Conservation (phyloP, 139 green algal species). For the Zygnema cylindricum region DNA sequence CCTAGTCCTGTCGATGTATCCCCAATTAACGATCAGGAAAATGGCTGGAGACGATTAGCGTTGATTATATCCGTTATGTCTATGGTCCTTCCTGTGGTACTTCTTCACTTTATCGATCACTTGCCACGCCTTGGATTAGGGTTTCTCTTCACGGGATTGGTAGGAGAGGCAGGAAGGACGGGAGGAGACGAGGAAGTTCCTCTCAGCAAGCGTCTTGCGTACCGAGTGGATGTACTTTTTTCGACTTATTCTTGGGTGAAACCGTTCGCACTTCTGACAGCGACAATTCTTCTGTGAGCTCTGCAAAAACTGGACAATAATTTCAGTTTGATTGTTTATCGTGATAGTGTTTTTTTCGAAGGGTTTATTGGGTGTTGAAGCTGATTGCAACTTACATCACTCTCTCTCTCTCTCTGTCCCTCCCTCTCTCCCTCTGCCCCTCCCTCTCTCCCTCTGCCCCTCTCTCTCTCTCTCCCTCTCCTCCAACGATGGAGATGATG, state of each 20-base stretch:
- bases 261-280: conserved; percentile 63
- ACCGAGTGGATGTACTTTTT: conserved; percentile 64
- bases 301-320: too few relatives aligned
- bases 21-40: too few relatives aligned
- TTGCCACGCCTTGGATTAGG: background rate
- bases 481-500: too few relatives aligned
- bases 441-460: too few relatives aligned
- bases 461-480: too few relatives aligned
- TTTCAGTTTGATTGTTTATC: too few relatives aligned
- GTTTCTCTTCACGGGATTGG: background rate
- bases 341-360: too few relatives aligned
- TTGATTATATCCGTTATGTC: conserved; percentile 11
- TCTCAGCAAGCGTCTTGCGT: conserved; percentile 64
- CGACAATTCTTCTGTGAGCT: conserved; percentile 63
- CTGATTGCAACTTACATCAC: too few relatives aligned
- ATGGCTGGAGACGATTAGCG: background rate
- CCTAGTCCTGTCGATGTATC: too few relatives aligned
- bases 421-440: too few relatives aligned
- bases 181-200: conserved; percentile 32
- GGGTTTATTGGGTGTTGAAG: too few relatives aligned
- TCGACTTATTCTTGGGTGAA: conserved; percentile 66
- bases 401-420: too few relatives aligned
- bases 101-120: conserved; percentile 14
- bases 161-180: background rate
- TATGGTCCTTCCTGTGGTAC: conserved; percentile 22